Conservation (phyloP, 352 stramenopile genomes). For the Peronosclerospora sorghi region DNA sequence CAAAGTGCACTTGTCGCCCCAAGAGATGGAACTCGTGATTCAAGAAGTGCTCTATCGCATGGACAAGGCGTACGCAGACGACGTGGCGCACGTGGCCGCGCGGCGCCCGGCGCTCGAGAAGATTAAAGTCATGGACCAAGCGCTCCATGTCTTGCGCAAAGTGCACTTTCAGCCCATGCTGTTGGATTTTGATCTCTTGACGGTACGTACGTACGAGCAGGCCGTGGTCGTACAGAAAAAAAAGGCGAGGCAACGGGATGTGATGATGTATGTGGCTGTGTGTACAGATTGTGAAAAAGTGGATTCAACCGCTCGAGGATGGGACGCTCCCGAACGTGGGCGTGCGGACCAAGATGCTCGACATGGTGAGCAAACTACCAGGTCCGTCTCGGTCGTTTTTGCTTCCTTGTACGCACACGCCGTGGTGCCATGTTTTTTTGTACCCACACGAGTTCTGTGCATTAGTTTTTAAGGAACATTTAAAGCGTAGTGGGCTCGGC, state of each 20-base stretch:
- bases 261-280: no score
- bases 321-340: constrained; percentile 70
- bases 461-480: constrained; percentile 80
- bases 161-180: constrained; percentile 81
- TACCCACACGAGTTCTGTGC: not conserved
- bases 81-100: constrained; percentile 52
- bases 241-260: no score
- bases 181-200: constrained; percentile 79
- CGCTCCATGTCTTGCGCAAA: constrained; percentile 65
- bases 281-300: constrained; percentile 80
- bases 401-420: not conserved
- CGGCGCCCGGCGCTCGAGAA: constrained; percentile 61
- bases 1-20: constrained; percentile 72
- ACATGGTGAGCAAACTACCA: constrained; percentile 70
- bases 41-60: constrained; percentile 84
- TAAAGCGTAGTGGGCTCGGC: constrained; percentile 83
- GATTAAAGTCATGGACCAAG: constrained; percentile 75
- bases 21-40: constrained; percentile 81
- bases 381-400: constrained; percentile 13
- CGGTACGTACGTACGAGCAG: constrained; percentile 27
- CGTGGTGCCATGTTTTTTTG: no score
- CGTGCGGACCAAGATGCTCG: constrained; percentile 79
- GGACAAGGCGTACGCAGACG: constrained; percentile 79
- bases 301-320: constrained; percentile 79
- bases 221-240: no score